A percentile compares a stretch with the other conserved stretches of the same genome.
These are phyloP conservation scores for Tulasnella sp. DNA, from an alignment of 768 basidiomycete genomes.

Conservation along the genomic window DNA sequence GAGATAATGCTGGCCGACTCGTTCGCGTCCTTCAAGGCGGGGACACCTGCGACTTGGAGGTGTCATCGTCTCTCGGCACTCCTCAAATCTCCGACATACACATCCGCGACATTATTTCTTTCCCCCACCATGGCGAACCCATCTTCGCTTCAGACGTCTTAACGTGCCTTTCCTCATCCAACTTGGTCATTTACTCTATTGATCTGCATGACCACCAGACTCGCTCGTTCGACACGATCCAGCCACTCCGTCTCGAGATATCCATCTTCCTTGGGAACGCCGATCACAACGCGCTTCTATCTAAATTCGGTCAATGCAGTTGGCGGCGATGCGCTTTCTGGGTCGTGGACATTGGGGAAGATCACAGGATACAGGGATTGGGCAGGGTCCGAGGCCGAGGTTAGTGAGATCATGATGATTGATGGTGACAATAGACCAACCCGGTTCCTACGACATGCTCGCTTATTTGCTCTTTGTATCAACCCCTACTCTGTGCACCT, in stretches of 20 bases:
- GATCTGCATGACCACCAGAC: slow-evolving; percentile 17
- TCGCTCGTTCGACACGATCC: slow-evolving; percentile 23
- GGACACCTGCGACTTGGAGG: slow-evolving; percentile 36
- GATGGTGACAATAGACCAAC: slow-evolving; percentile 27
- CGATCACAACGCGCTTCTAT: slow-evolving; percentile 47
- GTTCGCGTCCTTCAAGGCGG: slow-evolving; percentile 39
- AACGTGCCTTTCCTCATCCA: slow-evolving; percentile 49
- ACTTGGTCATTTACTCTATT: slow-evolving; percentile 40
- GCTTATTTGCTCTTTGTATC: slow-evolving; percentile 45
- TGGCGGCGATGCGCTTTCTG: slow-evolving; percentile 36
- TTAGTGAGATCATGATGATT: slow-evolving; percentile 18
- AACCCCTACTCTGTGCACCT: slow-evolving; percentile 51
- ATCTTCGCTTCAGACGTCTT: slow-evolving; percentile 37
- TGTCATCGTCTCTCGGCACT: slow-evolving; percentile 36
- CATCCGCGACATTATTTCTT: slow-evolving; percentile 31
- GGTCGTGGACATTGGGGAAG: slow-evolving; percentile 37
- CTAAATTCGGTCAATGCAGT: slow-evolving; percentile 32
- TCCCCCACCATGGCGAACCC: slow-evolving; percentile 23
- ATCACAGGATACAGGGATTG: slow-evolving; percentile 52
- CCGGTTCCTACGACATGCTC: slow-evolving; percentile 59
- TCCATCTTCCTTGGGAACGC: slow-evolving; percentile 38
- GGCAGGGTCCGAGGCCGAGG: slow-evolving; percentile 47
- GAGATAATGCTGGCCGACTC: slow-evolving; percentile 40
- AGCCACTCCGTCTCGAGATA: slow-evolving; percentile 53
- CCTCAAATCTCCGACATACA: slow-evolving; percentile 24